Evolutionary conservation across 345 rosid species (phyloP).

Genomic region (Populus alba): DNA sequence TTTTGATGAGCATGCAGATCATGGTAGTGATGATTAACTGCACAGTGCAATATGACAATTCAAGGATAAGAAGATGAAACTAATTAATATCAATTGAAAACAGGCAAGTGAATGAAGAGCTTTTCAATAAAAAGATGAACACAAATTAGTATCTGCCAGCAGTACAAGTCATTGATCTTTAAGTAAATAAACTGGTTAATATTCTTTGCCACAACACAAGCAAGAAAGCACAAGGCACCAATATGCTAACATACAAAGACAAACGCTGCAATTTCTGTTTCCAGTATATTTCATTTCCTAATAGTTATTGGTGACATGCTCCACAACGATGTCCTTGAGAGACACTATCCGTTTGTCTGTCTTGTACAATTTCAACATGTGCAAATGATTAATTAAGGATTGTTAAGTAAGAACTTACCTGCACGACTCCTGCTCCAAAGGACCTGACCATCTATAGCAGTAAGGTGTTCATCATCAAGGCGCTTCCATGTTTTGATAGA

Average conservation of each 20-base stretch:
- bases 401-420: slow-evolving; percentile 29
- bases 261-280: neutral
- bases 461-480: slow-evolving; percentile 65
- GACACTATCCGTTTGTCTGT: neutral
- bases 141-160: neutral
- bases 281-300: neutral
- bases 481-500: slow-evolving; percentile 89
- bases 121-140: neutral
- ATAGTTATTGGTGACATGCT: neutral
- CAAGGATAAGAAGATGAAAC: neutral
- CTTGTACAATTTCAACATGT: neutral
- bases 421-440: slow-evolving; percentile 66
- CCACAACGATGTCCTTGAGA: neutral
- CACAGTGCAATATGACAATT: neutral
- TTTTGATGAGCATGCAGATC: neutral
- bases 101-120: neutral
- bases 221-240: neutral
- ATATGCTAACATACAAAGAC: neutral
- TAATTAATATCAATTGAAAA: neutral
- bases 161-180: neutral
- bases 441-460: slow-evolving; percentile 59
- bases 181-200: neutral
- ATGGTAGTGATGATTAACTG: neutral
- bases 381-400: neutral
- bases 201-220: neutral